A percentile compares a stretch with the other conserved stretches of the same genome.
Conservation (phyloP, 2,329 filamentous ascomycete species). For the Mycosphaerelloides madeirae region DNA sequence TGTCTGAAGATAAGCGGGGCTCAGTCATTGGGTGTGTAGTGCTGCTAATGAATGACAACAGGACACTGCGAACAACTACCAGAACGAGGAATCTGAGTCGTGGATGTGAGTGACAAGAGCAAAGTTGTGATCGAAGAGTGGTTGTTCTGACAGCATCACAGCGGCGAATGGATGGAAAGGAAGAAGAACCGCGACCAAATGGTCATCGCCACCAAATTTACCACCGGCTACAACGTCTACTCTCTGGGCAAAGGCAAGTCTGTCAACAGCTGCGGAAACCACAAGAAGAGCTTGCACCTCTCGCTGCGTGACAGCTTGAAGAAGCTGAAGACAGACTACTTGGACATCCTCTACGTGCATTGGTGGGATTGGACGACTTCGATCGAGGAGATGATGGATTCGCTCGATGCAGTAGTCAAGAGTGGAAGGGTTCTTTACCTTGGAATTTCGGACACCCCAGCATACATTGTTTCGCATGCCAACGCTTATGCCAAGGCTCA, state of each 20-base stretch:
- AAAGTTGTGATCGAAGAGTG: conserved; percentile 34
- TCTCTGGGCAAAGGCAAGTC: conserved; percentile 49
- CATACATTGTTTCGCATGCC: conserved; percentile 39
- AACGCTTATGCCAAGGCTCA: conserved; percentile 39
- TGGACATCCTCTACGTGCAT: conserved; percentile 51
- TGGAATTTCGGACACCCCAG: conserved; percentile 42
- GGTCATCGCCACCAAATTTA: conserved; percentile 41
- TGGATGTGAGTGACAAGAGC: conserved; percentile 46
- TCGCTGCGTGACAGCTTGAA: conserved; percentile 36
- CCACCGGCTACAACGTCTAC: conserved; percentile 26
- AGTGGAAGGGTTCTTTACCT: conserved; percentile 43
- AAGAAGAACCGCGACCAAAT: conserved; percentile 38
- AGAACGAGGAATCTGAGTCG: conserved; percentile 38
- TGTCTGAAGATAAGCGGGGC: too few species aligned
- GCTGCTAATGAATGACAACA: too few species aligned
- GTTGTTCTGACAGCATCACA: too few species aligned
- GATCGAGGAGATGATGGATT: conserved; percentile 43
- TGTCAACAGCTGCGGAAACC: conserved; percentile 58
- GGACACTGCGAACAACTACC: conserved; percentile 36
- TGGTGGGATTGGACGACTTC: conserved; percentile 41
- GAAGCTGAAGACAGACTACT: conserved; percentile 63
- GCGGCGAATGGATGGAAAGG: conserved; percentile 39
- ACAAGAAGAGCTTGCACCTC: conserved; percentile 57
- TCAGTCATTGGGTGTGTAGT: too few species aligned
- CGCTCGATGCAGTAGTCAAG: conserved; percentile 39